Evolutionary conservation across 805 yeast genomes (phyloP), one percentile per base, ranked within the genome.

Genomic region (Myxozyma neglecta): DNA sequence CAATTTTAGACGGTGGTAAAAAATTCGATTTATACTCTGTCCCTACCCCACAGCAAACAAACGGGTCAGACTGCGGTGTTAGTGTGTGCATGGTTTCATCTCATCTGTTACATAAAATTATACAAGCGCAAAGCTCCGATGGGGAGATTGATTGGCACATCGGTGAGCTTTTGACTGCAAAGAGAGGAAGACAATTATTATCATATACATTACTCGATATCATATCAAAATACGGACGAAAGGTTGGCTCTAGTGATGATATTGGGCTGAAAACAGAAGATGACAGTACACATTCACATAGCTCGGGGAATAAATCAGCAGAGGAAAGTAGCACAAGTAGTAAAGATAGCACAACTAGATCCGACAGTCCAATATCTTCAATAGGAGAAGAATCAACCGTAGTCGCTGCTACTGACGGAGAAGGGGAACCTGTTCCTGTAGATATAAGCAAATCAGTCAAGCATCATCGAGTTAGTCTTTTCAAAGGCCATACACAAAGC

Each of bases 61-160:
- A 69, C 43, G 63, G 66, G 9, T 63, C 67, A 10, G 71, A 69
- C 48, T 69, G 71, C 53, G 71, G 71, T 8, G 63, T 69, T 11
- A 46, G 55, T 53, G 70, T 69, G 7, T 69, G 71, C 54, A 62
- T 67, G 60, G 34, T 65, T 16, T 56, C 69, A 16, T 56, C 63
- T n/a, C 49, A 39, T 24, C 42, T 67, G 6, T 36, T 67, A 39
- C 64, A 58, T 29, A 56, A 63, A 36, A 54, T 66, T 8, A 36
- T 14, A 24, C 36, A 40, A 10, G 14, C 32, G 36, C 59, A 29
- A 43, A 9, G 10, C 7, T 35, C 35, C 20, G 37, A 32, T 36
- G 16, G 49, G 39, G 52, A 50, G 10, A 36, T 61, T 11, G 60
- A 57, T 37, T 49, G 44, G 53, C 57, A 53, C 29, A 24, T 52